Conservation (phyloP, 331 rosid species). For the Telfairia occidentalis region DNA sequence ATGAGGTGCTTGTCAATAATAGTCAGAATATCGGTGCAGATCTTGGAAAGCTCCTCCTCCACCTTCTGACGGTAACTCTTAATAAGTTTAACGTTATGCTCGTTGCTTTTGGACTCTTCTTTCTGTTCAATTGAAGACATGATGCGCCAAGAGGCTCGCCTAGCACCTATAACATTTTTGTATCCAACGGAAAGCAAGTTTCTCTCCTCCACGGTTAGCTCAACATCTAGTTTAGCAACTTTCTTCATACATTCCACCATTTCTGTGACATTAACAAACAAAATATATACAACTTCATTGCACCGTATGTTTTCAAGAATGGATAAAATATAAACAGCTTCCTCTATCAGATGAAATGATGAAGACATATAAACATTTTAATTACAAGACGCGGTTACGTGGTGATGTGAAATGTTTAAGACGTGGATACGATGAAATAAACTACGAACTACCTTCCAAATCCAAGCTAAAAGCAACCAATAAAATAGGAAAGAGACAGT, state of each 20-base stretch:
- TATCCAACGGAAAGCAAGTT: conserved; percentile 96
- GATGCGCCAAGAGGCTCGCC: conserved; percentile 96
- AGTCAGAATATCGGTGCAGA: conserved; percentile 71
- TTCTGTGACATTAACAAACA: conserved; percentile 36
- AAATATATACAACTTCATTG: not conserved
- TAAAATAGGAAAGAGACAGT: not conserved
- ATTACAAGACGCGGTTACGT: not conserved
- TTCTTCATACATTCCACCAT: conserved; percentile 95
- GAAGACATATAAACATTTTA: not conserved
- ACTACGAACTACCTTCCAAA: not conserved
- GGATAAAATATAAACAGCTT: not conserved
- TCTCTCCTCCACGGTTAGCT: conserved; percentile 94
- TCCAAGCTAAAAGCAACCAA: not conserved
- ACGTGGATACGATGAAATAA: not conserved
- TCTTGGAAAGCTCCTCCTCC: conserved; percentile 90
- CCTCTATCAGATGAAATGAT: not conserved
- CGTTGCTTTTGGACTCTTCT: conserved; percentile 93
- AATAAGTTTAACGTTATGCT: conserved; percentile 73
- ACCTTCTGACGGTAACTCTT: conserved; percentile 84
- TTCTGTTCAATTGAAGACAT: conserved; percentile 98
- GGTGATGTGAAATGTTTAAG: not conserved
- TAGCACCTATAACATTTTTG: conserved; percentile 91
- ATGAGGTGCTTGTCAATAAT: conserved; percentile 74
- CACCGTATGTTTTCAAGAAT: not conserved
- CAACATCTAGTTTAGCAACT: conserved; percentile 81